phyloP scores from a whole-genome alignment of 345 rosid species.

The Heritiera fomes region DNA sequence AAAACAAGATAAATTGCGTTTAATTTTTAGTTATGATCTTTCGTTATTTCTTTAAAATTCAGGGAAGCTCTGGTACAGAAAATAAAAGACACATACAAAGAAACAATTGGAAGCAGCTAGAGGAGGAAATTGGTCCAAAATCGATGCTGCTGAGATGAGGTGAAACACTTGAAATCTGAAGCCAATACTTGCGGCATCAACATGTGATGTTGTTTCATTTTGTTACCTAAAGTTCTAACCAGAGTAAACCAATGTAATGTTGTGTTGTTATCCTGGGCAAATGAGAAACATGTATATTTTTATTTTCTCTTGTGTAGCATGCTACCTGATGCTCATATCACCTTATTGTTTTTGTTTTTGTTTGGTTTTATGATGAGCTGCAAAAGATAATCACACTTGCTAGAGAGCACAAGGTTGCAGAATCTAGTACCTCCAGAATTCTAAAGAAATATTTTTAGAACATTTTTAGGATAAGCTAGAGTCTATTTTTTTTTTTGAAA shows the following conservation, averaged over 20 bases:
- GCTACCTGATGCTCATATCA: conserved; percentile 2
- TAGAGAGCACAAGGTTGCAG: no score
- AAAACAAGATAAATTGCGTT: no score
- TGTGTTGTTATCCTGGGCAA: background rate
- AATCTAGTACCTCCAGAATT: no score
- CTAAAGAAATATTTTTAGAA: no score
- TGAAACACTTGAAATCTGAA: conserved; percentile 17
- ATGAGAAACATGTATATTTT: conserved; percentile 23
- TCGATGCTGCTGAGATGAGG: conserved; percentile 22
- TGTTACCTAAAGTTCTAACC: conserved; percentile 32
- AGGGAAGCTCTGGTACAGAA: conserved; percentile 76
- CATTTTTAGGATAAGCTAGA: no score
- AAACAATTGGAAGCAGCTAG: conserved; percentile 66
- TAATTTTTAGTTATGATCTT: background rate
- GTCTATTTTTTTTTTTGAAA: no score
- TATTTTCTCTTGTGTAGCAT: conserved; percentile 6
- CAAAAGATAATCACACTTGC: background rate
- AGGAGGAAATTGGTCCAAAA: conserved; percentile 21
- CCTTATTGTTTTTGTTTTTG: background rate
- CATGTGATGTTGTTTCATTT: conserved; percentile 25
- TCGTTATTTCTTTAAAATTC: conserved; percentile 26
- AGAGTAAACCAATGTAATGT: conserved; percentile 27
- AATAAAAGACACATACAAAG: conserved; percentile 60
- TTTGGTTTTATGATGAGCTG: no score
- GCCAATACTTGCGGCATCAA: conserved; percentile 24